A percentile compares a stretch with the other conserved stretches of the same genome.
Evolutionary conservation across 2,329 filamentous ascomycete genomes (phyloP).

Genomic region (Emericellopsis atlantica): DNA sequence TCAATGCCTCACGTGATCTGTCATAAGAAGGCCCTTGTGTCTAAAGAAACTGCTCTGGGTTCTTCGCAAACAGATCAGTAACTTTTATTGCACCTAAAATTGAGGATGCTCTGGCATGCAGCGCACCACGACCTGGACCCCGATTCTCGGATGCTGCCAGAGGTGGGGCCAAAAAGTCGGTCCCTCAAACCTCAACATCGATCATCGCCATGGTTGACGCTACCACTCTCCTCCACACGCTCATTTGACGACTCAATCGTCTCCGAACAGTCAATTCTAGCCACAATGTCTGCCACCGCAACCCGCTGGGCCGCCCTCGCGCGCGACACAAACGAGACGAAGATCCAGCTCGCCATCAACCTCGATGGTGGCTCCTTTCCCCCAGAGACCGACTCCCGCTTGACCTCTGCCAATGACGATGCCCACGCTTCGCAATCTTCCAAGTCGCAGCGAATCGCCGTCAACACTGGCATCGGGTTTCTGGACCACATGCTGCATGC

Average conservation of each 20-base stretch:
- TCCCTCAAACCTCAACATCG: no score
- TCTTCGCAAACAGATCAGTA: no score
- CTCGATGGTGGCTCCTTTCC: slow-evolving; percentile 79
- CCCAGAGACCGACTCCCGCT: slow-evolving; percentile 44
- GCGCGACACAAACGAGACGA: slow-evolving; percentile 95
- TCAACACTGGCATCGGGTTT: slow-evolving; percentile 93
- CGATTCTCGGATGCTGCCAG: no score
- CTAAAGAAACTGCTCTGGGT: no score
- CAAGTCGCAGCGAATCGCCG: slow-evolving; percentile 70
- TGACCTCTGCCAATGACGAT: slow-evolving; percentile 38
- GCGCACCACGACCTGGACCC: no score
- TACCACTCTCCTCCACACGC: no score
- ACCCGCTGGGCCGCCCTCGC: slow-evolving; percentile 64
- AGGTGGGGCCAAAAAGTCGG: no score
- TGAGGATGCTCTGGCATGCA: no score
- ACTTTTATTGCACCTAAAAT: no score
- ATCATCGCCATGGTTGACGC: no score
- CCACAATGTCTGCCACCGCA: slow-evolving; percentile 5
- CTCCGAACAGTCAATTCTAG: background rate
- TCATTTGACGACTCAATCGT: background rate
- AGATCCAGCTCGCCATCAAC: slow-evolving; percentile 85
- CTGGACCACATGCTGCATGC: slow-evolving; percentile 98
- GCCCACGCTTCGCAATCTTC: slow-evolving; percentile 76
- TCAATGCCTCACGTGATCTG: no score
- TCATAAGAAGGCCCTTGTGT: no score